phyloP scores from a whole-genome alignment of 2,329 filamentous ascomycete species.

The Botryotinia calthae region DNA sequence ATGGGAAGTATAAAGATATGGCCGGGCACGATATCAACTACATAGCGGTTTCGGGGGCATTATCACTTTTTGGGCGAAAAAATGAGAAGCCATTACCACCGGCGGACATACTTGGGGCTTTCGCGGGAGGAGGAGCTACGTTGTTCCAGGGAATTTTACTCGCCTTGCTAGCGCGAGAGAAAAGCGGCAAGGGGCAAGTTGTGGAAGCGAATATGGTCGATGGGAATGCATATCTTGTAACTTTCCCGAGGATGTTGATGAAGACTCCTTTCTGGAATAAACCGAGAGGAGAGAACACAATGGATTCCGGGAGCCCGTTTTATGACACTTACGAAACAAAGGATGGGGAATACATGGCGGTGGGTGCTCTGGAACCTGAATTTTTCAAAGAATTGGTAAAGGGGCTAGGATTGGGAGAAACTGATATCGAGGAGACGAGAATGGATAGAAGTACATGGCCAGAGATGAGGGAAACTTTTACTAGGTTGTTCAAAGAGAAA shows the following conservation, averaged over 20 bases:
- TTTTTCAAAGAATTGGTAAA: conserved; percentile 71
- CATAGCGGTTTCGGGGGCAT: conserved; percentile 78
- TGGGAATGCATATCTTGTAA: conserved; percentile 74
- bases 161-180: conserved; percentile 66
- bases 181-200: conserved; percentile 73
- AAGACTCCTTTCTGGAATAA: conserved; percentile 61
- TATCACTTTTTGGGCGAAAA: conserved; percentile 71
- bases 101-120: conserved; percentile 82
- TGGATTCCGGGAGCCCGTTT: conserved; percentile 84
- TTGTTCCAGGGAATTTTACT: conserved; percentile 81
- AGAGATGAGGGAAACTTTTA: conserved; percentile 60
- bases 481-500: conserved; percentile 62
- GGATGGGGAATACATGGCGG: conserved; percentile 76
- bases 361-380: conserved; percentile 86
- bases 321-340: conserved; percentile 87
- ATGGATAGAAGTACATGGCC: conserved; percentile 66
- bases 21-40: conserved; percentile 97
- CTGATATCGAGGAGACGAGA: conserved; percentile 52
- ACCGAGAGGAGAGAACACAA: conserved; percentile 68
- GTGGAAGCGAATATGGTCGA: conserved; percentile 98
- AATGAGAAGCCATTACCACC: conserved; percentile 74
- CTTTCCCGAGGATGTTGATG: conserved; percentile 68
- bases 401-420: conserved; percentile 59
- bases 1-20: conserved; percentile 83
- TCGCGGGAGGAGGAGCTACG: conserved; percentile 81